These are phyloP conservation scores for Penstemon newberryi DNA, from an alignment of 257 asterid genomes.

Conservation along the genomic window DNA sequence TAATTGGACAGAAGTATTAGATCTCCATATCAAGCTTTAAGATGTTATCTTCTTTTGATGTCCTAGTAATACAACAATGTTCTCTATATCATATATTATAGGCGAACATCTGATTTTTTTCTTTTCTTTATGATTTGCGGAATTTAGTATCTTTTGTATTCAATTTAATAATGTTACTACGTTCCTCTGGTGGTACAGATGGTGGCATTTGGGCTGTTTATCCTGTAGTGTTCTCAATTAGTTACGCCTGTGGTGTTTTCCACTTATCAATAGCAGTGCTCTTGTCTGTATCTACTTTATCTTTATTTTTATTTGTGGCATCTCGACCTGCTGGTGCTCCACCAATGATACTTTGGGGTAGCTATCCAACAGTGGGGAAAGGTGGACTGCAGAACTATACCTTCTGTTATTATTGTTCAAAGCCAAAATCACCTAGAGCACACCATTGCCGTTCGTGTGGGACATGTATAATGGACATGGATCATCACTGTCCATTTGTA, in stretches of 20 bases:
- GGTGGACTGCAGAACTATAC: constrained; percentile 82
- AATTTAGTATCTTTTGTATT: constrained; percentile 14
- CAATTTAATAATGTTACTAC: constrained; percentile 6
- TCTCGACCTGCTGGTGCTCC: constrained; percentile 76
- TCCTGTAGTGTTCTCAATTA: constrained; percentile 65
- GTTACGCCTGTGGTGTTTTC: constrained; percentile 48
- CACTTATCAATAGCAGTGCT: constrained; percentile 44
- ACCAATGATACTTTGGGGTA: constrained; percentile 81
- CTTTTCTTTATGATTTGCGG: background rate
- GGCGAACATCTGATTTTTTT: background rate
- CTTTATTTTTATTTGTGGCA: constrained; percentile 63
- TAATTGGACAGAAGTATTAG: background rate
- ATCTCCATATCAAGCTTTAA: background rate
- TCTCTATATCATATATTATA: constrained; percentile 2
- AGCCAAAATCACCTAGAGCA: constrained; percentile 77
- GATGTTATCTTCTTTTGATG: constrained; percentile 1
- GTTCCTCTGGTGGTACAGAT: constrained; percentile 54
- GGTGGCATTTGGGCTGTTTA: constrained; percentile 83
- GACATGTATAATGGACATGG: constrained; percentile 81
- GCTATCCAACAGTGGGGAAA: constrained; percentile 83
- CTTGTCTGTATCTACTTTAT: constrained; percentile 56
- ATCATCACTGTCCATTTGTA: constrained; percentile 98
- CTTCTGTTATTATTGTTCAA: constrained; percentile 73
- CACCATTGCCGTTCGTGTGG: constrained; percentile 95
- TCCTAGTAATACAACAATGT: constrained; percentile 3